Evolutionary conservation across 345 rosid species (phyloP).

Genomic region (Mallotus nudiflorus): DNA sequence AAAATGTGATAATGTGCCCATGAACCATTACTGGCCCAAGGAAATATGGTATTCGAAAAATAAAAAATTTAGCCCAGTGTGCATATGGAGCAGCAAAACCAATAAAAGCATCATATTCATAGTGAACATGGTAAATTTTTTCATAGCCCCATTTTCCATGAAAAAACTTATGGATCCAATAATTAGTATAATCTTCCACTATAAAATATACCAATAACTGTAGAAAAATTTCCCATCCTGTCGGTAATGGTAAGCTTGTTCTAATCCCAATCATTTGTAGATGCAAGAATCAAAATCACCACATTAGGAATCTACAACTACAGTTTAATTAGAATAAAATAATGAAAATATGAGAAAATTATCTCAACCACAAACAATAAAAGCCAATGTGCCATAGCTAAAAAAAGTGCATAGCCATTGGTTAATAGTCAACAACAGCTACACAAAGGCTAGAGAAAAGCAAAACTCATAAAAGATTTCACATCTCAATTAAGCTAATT

Average conservation of each 20-base stretch:
- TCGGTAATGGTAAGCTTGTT: conserved; percentile 73
- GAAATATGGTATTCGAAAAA: conserved; percentile 90
- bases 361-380: neutral
- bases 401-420: too few relatives aligned
- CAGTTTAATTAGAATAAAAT: neutral
- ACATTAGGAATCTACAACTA: neutral
- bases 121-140: conserved; percentile 84
- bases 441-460: neutral
- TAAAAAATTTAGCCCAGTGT: conserved; percentile 88
- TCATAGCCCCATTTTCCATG: conserved; percentile 92
- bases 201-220: conserved; percentile 76
- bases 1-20: conserved; percentile 91
- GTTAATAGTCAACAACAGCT: neutral
- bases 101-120: conserved; percentile 79
- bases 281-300: conserved; percentile 2
- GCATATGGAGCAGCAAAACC: conserved; percentile 89
- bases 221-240: conserved; percentile 60
- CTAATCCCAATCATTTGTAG: conserved; percentile 72
- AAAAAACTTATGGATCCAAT: conserved; percentile 85
- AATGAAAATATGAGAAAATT: neutral
- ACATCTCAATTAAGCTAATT: neutral
- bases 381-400: too few relatives aligned
- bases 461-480: neutral
- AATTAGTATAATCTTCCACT: conserved; percentile 82
- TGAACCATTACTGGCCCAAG: conserved; percentile 93